These are phyloP conservation scores for Pontederia paniculata DNA, from an alignment of 176 grass and related monocot genomes.

Conservation along the genomic window DNA sequence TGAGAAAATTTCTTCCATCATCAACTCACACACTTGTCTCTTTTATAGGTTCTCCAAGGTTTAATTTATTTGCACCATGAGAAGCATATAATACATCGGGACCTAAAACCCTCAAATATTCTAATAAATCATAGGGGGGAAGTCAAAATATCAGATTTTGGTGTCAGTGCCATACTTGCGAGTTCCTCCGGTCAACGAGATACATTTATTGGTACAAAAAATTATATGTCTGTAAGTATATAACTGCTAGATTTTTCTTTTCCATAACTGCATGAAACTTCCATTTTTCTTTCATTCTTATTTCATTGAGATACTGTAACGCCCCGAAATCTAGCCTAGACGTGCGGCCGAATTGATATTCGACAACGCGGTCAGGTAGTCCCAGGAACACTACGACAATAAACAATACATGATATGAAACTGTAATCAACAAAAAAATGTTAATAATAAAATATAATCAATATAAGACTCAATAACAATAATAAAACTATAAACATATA, in stretches of 20 bases:
- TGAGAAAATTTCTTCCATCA: conserved; percentile 6
- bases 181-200: conserved; percentile 73
- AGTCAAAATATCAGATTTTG: conserved; percentile 97
- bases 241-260: conserved; percentile 10
- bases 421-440: too few species aligned
- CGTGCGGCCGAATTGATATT: too few species aligned
- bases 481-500: too few species aligned
- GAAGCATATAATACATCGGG: conserved; percentile 72
- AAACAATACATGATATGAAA: too few species aligned
- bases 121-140: conserved; percentile 90
- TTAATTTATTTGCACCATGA: conserved; percentile 75
- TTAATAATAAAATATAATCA: too few species aligned
- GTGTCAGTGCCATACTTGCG: conserved; percentile 78
- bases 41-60: conserved; percentile 59
- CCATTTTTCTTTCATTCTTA: background rate
- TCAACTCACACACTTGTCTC: background rate
- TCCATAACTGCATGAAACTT: background rate
- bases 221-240: conserved; percentile 74
- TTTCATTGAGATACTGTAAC: too few species aligned
- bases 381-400: too few species aligned
- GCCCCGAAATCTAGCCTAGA: too few species aligned
- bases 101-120: conserved; percentile 97
- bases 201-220: conserved; percentile 69
- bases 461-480: too few species aligned
- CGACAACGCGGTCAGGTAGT: too few species aligned